These are phyloP conservation scores for Murraya koenigii DNA, from an alignment of 345 rosid genomes.

Conservation along the genomic window DNA sequence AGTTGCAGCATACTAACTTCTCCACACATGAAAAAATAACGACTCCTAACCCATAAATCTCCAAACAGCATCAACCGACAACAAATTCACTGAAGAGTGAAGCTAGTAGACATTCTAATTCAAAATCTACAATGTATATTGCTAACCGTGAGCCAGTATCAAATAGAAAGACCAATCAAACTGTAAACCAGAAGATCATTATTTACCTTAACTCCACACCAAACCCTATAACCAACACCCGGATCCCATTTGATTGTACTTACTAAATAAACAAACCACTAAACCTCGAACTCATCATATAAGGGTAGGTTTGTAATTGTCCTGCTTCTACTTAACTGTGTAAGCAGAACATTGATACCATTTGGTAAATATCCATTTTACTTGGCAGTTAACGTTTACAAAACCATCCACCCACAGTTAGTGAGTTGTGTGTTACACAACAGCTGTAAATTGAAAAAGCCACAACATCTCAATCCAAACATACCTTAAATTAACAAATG, in stretches of 20 bases:
- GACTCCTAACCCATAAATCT: background rate
- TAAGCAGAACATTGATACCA: background rate
- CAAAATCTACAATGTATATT: background rate
- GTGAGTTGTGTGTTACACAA: background rate
- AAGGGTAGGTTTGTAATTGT: no score
- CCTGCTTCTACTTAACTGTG: background rate
- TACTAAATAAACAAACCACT: background rate
- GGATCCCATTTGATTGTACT: background rate
- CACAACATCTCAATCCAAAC: background rate
- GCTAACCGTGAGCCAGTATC: background rate
- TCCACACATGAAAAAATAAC: background rate
- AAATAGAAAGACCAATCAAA: background rate
- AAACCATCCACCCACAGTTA: background rate
- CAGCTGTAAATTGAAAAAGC: background rate
- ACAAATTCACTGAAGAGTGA: background rate
- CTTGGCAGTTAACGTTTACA: background rate
- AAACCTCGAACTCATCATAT: background rate
- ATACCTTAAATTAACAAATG: background rate
- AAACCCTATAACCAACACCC: background rate
- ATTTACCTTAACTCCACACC: background rate
- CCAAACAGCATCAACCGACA: background rate
- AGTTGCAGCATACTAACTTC: background rate
- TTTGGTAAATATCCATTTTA: background rate
- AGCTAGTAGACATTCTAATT: background rate
- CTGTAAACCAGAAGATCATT: background rate